Base-by-base conservation (phyloP, 2,329 filamentous ascomycete genomes). In the Claviceps sp. region DNA sequence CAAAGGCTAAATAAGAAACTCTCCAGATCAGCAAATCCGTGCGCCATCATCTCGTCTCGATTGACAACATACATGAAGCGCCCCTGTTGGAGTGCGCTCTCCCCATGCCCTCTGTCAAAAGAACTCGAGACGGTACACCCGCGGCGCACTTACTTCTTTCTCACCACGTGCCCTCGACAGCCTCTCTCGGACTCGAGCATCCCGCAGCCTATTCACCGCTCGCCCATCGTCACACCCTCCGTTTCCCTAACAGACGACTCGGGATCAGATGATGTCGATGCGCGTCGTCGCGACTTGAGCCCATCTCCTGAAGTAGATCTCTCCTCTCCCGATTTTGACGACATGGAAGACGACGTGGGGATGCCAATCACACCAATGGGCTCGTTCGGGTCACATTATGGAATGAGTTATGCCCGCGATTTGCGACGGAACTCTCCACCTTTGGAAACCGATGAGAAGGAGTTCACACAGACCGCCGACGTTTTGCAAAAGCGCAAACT, bases 391-490 rank as follows among this genome's bases (percentile, higher is more conserved):
- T 69, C 73, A 44, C 69, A 50, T 19, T 47, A 68, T 37, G 61
- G 68, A 49, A 64, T 68, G 47, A 67, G 67, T 58, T 67, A 63
- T 55, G 63, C 62, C 53, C 63, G 67, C 61, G 63, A 70, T 58
- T 61, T 66, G 54, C 82, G 87, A 54, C 85, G 84, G n/a, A 82
- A 85, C 24, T 93, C 88, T 57, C 90, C 91, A 50, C 89, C 89
- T 16, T 75, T 97, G 40, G 91, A 97, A 70, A 89, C 87, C 61
- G 91, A 97, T 60, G 91, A 97, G 73, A 87, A 86, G 63, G 93
- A 97, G 68, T 98, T 98, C 64, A 96, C 91, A 6, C 88, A 95
- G 69, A 97, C 90, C 1, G 93, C 93, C 16, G 87, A 89, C 59
- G 88, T 85, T 48, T 79, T 97, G 60, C 87, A 81, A 61, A 82